Evolutionary conservation across 495 filamentous ascomycete genomes (phyloP).

Genomic region (Elasticomyces elasticus): DNA sequence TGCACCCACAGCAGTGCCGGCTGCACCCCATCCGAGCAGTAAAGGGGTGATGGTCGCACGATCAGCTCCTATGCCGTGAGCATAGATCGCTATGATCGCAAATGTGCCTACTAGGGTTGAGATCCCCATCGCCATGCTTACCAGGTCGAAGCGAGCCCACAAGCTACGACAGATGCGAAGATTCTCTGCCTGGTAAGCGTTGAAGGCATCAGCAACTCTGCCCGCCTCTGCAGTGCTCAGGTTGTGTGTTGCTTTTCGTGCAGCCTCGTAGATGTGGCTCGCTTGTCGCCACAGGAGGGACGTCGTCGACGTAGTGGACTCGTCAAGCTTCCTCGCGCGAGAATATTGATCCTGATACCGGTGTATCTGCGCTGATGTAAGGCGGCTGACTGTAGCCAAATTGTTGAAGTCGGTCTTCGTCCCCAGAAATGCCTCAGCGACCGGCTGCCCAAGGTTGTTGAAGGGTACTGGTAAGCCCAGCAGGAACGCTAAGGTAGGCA

Average conservation of each 20-base stretch:
- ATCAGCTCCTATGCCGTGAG: conserved; percentile 47
- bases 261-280: conserved; percentile 20
- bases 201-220: conserved; percentile 39
- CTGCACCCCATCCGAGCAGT: conserved; percentile 33
- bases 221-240: not conserved
- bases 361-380: conserved; percentile 78
- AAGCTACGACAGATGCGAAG: conserved; percentile 70
- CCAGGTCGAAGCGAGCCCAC: conserved; percentile 85
- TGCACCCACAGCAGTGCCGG: conserved; percentile 27
- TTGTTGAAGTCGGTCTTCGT: conserved; percentile 60
- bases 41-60: conserved; percentile 42
- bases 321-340: conserved; percentile 50
- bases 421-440: conserved; percentile 85
- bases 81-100: conserved; percentile 58
- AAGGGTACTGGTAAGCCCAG: conserved; percentile 89
- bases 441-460: conserved; percentile 92
- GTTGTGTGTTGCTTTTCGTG: not conserved
- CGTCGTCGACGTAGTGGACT: conserved; percentile 45
- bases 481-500: conserved; percentile 78
- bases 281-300: conserved; percentile 50
- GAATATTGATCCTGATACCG: conserved; percentile 69
- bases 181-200: conserved; percentile 65
- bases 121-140: conserved; percentile 74
- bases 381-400: conserved; percentile 60
- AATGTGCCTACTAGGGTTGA: conserved; percentile 57